phyloP scores from a whole-genome alignment of 805 yeast species.

The Ogataea dorogensis region DNA sequence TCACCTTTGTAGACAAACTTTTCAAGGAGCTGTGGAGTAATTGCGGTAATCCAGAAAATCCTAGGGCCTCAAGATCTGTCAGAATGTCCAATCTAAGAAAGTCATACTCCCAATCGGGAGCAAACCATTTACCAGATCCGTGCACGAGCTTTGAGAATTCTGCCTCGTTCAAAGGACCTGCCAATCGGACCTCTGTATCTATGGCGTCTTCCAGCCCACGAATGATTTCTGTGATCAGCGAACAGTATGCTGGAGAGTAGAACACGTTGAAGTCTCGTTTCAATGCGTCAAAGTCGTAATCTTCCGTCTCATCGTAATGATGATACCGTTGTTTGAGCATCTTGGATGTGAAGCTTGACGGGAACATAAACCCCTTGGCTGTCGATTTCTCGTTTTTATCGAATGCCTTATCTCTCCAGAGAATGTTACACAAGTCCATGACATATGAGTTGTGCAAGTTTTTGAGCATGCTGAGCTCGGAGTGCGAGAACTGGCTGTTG shows the following conservation, averaged over 20 bases:
- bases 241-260: constrained; percentile 51
- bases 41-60: constrained; percentile 49
- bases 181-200: constrained; percentile 39
- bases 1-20: constrained; percentile 37
- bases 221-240: constrained; percentile 42
- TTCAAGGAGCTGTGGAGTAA: constrained; percentile 54
- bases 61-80: constrained; percentile 38
- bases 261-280: constrained; percentile 39
- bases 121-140: constrained; percentile 24
- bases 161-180: constrained; percentile 51
- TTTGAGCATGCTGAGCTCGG: constrained; percentile 26
- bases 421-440: constrained; percentile 52
- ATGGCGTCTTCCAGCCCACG: constrained; percentile 46
- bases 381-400: constrained; percentile 34
- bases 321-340: constrained; percentile 29
- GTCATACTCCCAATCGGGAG: constrained; percentile 35
- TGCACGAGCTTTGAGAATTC: constrained; percentile 36
- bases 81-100: constrained; percentile 46
- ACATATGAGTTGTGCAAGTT: constrained; percentile 47
- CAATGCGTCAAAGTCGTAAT: constrained; percentile 18
- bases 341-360: constrained; percentile 32
- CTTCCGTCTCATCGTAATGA: constrained; percentile 24
- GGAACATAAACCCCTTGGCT: constrained; percentile 41
- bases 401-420: constrained; percentile 58
- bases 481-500: constrained; percentile 13